These are phyloP conservation scores for Phyllosticta citribraziliensis DNA, from an alignment of 2,329 filamentous ascomycete genomes.

Conservation along the genomic window DNA sequence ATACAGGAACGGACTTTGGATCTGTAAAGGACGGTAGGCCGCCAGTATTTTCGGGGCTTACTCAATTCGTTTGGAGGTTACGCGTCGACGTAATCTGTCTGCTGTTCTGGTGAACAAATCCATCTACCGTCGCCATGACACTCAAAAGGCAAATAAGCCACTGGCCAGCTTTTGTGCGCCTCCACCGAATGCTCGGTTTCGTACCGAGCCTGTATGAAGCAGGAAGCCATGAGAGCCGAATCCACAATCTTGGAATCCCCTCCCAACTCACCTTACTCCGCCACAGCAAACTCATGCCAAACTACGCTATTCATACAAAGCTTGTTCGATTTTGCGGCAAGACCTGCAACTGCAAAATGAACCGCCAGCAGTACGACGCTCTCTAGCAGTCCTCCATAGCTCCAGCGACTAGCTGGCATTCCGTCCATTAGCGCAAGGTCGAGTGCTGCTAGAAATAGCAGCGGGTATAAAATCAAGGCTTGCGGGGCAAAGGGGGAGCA, in stretches of 20 bases:
- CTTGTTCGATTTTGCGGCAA: conserved; percentile 22
- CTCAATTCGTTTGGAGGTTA: not conserved
- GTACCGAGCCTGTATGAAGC: not conserved
- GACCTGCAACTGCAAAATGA: conserved; percentile 37
- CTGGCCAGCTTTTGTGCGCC: not conserved
- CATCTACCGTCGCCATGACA: not conserved
- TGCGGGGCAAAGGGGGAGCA: conserved; percentile 66
- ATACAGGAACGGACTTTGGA: not conserved
- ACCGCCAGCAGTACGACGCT: conserved; percentile 34
- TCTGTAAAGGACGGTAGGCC: not conserved
- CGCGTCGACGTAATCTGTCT: not conserved
- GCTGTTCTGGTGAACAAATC: not conserved
- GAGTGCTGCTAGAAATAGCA: conserved; percentile 58
- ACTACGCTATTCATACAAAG: conserved; percentile 22
- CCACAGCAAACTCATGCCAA: not conserved
- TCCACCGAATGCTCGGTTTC: not conserved
- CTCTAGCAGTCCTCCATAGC: conserved; percentile 17
- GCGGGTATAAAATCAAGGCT: conserved; percentile 53
- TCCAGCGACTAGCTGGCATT: not conserved
- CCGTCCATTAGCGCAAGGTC: conserved; percentile 39
- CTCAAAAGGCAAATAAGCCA: not conserved
- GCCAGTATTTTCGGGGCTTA: not conserved
- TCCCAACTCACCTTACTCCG: not conserved
- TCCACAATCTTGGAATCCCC: not conserved
- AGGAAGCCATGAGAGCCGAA: not conserved